Base-by-base conservation (phyloP, 257 asterid genomes). In the Jasminum sambac region DNA sequence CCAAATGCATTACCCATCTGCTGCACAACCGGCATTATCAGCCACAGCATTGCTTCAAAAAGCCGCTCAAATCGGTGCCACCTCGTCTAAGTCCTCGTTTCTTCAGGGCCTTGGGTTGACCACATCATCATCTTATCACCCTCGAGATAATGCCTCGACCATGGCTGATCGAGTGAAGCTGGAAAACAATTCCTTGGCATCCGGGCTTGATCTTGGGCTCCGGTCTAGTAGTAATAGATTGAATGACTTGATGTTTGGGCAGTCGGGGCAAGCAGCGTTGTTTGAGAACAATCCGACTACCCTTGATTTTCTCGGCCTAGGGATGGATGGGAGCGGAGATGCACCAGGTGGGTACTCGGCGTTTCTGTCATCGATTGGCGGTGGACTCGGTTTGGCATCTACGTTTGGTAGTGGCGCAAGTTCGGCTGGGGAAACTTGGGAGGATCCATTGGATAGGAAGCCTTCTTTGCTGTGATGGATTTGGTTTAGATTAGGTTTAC, bases 1-100 rank as follows among this genome's bases (percentile, higher is more conserved):
- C 21, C 68, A 57, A n/a, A n/a, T 70, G 12, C 84, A 70, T 73
- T 83, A 82, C 23, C 13, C 85, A 1, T 19, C 84, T 0, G 62
- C 68, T 58, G 48, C 83, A 5, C 96, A 76, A 52, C 88, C 98
- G 0, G 93, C 89, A 2, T 60, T 93, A 25, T 89, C 98, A 0
- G 98, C 98, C 1, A 93, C 98, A 0, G 98, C 97, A 13, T 75
- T 93, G 73, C 96, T 93, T 43, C 97, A 88, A 68, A 93, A 90
- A 60, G 98, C 98, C 0, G 98, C 98, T 7, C 92, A 90, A 68
- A 85, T 92, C 77, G 96, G 96, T 0, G 72, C 96, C 2, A 76
- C 90, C 0, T 78, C 95, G 0, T 90, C 98, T 2, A 80, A 81
- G 71, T 77, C 89, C 24, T 90, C 93, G 0, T 85, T 88, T 72